These are phyloP conservation scores for Samsoniella hepiali DNA, from an alignment of 2,329 filamentous ascomycete genomes.

Conservation along the genomic window DNA sequence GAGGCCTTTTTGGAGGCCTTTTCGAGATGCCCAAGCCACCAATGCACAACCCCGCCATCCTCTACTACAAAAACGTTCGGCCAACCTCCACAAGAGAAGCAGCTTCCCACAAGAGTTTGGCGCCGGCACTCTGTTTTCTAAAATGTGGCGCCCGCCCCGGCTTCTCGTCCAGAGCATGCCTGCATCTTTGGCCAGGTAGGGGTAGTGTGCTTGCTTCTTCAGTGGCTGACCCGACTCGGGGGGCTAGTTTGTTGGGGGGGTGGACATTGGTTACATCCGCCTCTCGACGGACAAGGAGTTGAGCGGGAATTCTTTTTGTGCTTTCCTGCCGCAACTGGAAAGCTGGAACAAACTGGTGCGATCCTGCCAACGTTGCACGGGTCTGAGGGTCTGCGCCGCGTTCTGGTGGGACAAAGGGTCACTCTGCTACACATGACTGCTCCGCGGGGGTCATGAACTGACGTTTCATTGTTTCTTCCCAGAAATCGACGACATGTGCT, in stretches of 20 bases:
- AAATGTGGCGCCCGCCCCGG: neutral
- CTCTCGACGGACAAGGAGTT: neutral
- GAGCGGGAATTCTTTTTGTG: neutral
- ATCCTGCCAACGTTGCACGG: neutral
- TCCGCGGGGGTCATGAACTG: neutral
- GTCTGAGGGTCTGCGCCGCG: neutral
- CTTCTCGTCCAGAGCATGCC: neutral
- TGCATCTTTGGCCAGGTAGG: neutral
- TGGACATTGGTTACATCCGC: neutral
- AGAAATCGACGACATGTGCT: neutral
- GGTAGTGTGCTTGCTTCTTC: neutral
- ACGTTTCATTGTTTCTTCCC: neutral
- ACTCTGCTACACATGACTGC: no score
- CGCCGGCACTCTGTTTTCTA: neutral
- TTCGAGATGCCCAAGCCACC: neutral
- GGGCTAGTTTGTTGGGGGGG: neutral
- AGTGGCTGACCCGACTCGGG: neutral
- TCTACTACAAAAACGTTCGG: neutral
- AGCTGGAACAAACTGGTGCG: neutral
- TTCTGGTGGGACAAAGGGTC: no score
- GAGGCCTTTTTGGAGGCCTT: neutral
- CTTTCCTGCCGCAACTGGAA: neutral
- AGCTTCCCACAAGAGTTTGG: slow-evolving; percentile 12
- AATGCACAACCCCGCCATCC: neutral
- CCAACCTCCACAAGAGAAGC: neutral